Base-by-base conservation (phyloP, 768 basidiomycete genomes). In the Suillus clintonianus region DNA sequence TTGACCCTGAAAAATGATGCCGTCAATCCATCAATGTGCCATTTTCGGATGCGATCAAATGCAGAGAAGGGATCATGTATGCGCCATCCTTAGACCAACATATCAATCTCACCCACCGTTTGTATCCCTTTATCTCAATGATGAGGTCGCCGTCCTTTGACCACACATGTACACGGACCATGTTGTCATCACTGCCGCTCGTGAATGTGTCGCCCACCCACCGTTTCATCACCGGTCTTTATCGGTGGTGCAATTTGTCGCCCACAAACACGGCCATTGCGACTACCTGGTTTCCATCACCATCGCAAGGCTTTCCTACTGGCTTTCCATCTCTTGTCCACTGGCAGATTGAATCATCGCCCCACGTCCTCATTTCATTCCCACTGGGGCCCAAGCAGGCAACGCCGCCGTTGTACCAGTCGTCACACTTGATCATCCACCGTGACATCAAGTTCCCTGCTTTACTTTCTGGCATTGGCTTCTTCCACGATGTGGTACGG, bases 51-150 rank as follows among this genome's bases (percentile, higher is more conserved):
- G 54, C 1, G 0, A 37, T 55, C 54, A 4, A 0, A 0, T 9
- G 7, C 7, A 2, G 53, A 36, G 34, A 55, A 55, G 8, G n/a
- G n/a, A n/a, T n/a, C n/a, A 37, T 37, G 54, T 55, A 14, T 8
- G 36, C n/a, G 8, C 54, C 54, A 14, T 55, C 54, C 36, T 55
- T 55, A 22, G 54, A 55, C 54, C 54, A 55, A 36, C 54, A 55
- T 3, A 55, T 37, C 4, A 36, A 55, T 4, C 0, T 13, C n/a
- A 55, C 34, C 10, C 0, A 1, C 3, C 1, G 0, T 0, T 36
- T 13, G 19, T 53, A 19, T 36, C 54, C 54, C 5, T 8, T 15
- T n/a, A 55, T 36, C 8, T 55, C 36, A 2, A 22, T 37, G 36
- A 55, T 34, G 3, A 55, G 36, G 14, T 55, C 14, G 22, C 54